Percentiles rank a stretch among this genome's conserved stretches.
phyloP scores from a whole-genome alignment of 768 basidiomycete genomes.

The Podaxis mareebaensis region DNA sequence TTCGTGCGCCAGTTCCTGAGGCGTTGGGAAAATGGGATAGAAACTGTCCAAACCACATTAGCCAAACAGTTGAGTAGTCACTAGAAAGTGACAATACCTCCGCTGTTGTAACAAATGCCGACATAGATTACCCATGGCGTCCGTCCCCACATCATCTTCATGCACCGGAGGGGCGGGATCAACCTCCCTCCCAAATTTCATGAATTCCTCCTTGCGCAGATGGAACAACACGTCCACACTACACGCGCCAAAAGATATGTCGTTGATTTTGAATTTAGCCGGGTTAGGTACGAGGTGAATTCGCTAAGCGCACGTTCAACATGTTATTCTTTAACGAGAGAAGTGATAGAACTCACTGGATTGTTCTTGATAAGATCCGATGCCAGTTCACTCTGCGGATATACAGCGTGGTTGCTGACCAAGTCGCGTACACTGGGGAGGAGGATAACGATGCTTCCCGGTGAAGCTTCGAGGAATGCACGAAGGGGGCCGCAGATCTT shows the following conservation, averaged over 20 bases:
- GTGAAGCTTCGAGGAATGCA: conserved; percentile 57
- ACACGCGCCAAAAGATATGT: conserved; percentile 73
- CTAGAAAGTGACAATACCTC: conserved; percentile 47
- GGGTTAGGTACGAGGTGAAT: conserved; percentile 88
- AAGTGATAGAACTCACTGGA: conserved; percentile 42
- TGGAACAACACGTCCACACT: conserved; percentile 91
- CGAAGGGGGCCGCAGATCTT: conserved; percentile 61
- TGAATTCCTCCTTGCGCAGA: conserved; percentile 79
- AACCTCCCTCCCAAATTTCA: conserved; percentile 65
- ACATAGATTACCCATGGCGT: conserved; percentile 77
- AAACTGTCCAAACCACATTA: conserved; percentile 53
- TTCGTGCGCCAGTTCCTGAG: conserved; percentile 70
- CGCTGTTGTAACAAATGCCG: conserved; percentile 85
- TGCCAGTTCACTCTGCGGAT: conserved; percentile 76
- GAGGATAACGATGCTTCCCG: conserved; percentile 72
- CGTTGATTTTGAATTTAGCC: conserved; percentile 81
- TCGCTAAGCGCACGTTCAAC: conserved; percentile 44
- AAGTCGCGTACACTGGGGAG: conserved; percentile 85
- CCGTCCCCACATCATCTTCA: conserved; percentile 50
- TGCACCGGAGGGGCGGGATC: conserved; percentile 41
- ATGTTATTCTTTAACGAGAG: neutral
- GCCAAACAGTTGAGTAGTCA: conserved; percentile 5
- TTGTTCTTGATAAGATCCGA: conserved; percentile 42
- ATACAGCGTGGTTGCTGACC: conserved; percentile 76
- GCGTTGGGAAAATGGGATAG: conserved; percentile 92